Percentiles rank a stretch among this genome's conserved stretches.
Evolutionary conservation across 352 stramenopile species (phyloP).

Genomic region (Peronospora tabacina): DNA sequence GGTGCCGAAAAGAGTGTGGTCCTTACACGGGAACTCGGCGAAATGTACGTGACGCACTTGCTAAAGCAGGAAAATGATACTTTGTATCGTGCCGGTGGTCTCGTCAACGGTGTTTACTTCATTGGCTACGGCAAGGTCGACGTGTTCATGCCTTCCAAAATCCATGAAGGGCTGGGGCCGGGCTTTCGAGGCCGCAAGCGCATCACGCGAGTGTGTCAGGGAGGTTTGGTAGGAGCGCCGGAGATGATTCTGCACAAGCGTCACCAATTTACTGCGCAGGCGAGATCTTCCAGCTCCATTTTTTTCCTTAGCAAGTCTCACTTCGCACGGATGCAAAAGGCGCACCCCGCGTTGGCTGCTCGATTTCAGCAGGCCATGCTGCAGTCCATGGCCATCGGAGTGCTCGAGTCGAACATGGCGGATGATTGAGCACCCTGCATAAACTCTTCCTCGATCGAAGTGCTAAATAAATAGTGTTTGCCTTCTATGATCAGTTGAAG

Average conservation of each 20-base stretch:
- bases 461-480: slow-evolving; percentile 4
- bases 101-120: slow-evolving; percentile 70
- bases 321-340: slow-evolving; percentile 59
- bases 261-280: slow-evolving; percentile 76
- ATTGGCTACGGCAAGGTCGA: slow-evolving; percentile 81
- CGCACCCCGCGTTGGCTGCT: slow-evolving; percentile 55
- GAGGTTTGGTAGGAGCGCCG: slow-evolving; percentile 66
- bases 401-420: slow-evolving; percentile 79
- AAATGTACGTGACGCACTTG: slow-evolving; percentile 58
- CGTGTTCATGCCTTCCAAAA: slow-evolving; percentile 74
- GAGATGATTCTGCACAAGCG: slow-evolving; percentile 78
- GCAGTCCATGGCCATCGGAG: slow-evolving; percentile 73
- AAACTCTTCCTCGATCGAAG: slow-evolving; percentile 2
- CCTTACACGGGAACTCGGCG: slow-evolving; percentile 55
- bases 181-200: slow-evolving; percentile 73
- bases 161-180: slow-evolving; percentile 69
- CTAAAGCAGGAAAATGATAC: slow-evolving; percentile 55
- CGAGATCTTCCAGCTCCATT: slow-evolving; percentile 53
- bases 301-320: slow-evolving; percentile 77
- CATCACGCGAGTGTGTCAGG: slow-evolving; percentile 74
- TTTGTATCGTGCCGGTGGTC: slow-evolving; percentile 55
- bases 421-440: slow-evolving; percentile 41
- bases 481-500: neutral
- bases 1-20: slow-evolving; percentile 10
- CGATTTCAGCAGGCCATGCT: slow-evolving; percentile 84